Evolutionary conservation across 2,329 filamentous ascomycete genomes (phyloP).

Genomic region (Tolypocladium amazonense): DNA sequence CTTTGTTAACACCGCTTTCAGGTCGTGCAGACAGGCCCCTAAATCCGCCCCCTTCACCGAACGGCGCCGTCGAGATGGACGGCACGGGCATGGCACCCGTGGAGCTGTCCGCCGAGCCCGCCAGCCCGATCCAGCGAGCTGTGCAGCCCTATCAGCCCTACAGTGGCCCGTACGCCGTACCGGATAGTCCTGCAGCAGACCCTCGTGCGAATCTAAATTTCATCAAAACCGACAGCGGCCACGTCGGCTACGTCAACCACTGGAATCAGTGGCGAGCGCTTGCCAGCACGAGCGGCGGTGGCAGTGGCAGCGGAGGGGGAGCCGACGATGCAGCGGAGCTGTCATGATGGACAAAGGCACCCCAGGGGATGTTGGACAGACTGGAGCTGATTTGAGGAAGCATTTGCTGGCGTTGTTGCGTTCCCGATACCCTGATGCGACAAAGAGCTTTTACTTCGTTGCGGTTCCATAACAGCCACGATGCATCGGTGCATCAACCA

Average conservation of each 20-base stretch:
- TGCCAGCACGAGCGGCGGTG: not conserved
- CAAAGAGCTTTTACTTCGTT: not conserved
- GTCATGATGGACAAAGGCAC: not conserved
- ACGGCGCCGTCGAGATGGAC: slow-evolving; percentile 27
- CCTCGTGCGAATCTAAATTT: slow-evolving; percentile 24
- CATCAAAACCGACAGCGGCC: slow-evolving; percentile 16
- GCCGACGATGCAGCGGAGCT: not conserved
- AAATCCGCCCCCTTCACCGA: slow-evolving; percentile 14
- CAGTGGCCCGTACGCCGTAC: slow-evolving; percentile 2
- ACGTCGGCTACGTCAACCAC: slow-evolving; percentile 22
- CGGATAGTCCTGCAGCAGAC: slow-evolving; percentile 11
- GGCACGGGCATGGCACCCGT: slow-evolving; percentile 17
- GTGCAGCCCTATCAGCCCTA: not conserved
- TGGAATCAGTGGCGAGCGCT: slow-evolving; percentile 20
- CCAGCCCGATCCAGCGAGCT: not conserved
- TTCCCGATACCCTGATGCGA: not conserved
- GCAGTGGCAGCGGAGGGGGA: not conserved
- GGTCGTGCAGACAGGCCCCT: slow-evolving; percentile 21
- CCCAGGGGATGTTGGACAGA: not conserved
- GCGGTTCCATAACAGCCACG: not conserved
- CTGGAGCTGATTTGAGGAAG: not conserved
- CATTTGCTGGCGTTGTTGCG: not conserved
- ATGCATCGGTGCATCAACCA: not conserved
- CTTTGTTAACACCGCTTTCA: slow-evolving; percentile 6
- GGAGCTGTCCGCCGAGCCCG: slow-evolving; percentile 20